Evolutionary conservation across 2,329 filamentous ascomycete species (phyloP).

Genomic region (Pseudogymnoascus sp.): DNA sequence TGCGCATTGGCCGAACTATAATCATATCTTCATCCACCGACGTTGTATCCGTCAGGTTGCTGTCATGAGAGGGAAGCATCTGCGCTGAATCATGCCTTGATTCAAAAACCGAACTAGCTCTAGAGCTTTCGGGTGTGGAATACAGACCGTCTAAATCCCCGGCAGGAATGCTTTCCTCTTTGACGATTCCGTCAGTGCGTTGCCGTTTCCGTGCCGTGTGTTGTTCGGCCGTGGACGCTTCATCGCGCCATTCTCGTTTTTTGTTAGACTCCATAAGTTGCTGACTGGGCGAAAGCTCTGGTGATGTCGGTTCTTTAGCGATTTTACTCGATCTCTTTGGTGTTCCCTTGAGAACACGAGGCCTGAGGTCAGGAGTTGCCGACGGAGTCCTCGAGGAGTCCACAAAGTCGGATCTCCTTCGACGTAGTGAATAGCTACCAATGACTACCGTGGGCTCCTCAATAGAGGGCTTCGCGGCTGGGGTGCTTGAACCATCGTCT

Average conservation of each 20-base stretch:
- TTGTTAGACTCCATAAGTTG: conserved; percentile 14
- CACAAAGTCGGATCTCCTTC: conserved; percentile 37
- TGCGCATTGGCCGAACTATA: conserved; percentile 17
- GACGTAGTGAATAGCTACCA: conserved; percentile 46
- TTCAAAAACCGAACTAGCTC: conserved; percentile 9
- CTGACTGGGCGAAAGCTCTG: conserved; percentile 18
- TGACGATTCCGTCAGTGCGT: not conserved
- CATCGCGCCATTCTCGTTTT: conserved; percentile 21
- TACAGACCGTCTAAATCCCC: not conserved
- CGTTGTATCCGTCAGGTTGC: conserved; percentile 25
- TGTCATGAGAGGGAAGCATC: conserved; percentile 11
- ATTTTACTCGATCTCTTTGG: conserved; percentile 20
- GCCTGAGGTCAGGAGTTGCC: conserved; percentile 39
- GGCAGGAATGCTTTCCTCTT: conserved; percentile 10
- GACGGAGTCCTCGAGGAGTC: conserved; percentile 48
- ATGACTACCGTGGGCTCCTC: conserved; percentile 19
- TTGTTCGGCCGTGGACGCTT: conserved; percentile 11
- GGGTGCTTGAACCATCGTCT: conserved; percentile 25
- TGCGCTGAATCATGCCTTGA: not conserved
- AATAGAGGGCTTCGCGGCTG: conserved; percentile 23
- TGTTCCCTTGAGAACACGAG: conserved; percentile 22
- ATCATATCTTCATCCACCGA: conserved; percentile 28
- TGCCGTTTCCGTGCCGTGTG: not conserved
- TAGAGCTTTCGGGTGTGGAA: conserved; percentile 6
- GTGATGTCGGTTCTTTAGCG: conserved; percentile 17